Evolutionary conservation across 2,329 filamentous ascomycete species (phyloP), one percentile per base, ranked within the genome.

Genomic region (Ophiocordyceps polyrhachis-furcata): DNA sequence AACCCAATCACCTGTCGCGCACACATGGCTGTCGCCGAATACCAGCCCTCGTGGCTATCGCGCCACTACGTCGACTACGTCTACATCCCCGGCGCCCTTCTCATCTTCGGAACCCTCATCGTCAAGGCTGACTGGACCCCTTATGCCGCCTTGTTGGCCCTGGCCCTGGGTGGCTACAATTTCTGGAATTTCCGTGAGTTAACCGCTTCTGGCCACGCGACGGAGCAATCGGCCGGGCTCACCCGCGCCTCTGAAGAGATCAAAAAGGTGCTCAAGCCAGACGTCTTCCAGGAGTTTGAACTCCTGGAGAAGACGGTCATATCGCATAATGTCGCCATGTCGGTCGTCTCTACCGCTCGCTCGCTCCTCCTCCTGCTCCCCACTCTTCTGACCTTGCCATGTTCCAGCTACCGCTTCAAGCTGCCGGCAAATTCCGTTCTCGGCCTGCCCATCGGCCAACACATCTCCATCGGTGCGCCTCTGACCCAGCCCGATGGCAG

Each of bases 241-340:
- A 25, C 17, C n/a, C 20, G 20, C 21, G 23, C n/a, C 15, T 40
- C 20, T 46, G 25, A 61, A 87, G 85, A 79, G 60, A 71, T 79
- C 50, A 78, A 81, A 62, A 87, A 84, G 65, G 80, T 91, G 51
- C 76, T 98, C 54, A 89, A 89, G 68, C 86, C 88, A 29, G 78
- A 80, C 53, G 72, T 73, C 43, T 95, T 94, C 74, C 87, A 95
- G 62, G 76, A 93, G 47, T 95, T 95, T 60, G 81, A 85, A 61
- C 80, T 98, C 55, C 81, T 83, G 64, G 85, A 96, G 65, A 96
- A 95, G 76, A 96, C 81, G 14, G 74, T 93, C 52, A 81, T 96
- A 57, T 94, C 89, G 29, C 91, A 96, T 76, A 98, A 98, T 71
- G 89, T 93, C 48, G 88, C 89, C 64, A 94, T 98, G 83, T 87